phyloP scores from a whole-genome alignment of 2,329 filamentous ascomycete genomes.

The Dactylellina sp. region DNA sequence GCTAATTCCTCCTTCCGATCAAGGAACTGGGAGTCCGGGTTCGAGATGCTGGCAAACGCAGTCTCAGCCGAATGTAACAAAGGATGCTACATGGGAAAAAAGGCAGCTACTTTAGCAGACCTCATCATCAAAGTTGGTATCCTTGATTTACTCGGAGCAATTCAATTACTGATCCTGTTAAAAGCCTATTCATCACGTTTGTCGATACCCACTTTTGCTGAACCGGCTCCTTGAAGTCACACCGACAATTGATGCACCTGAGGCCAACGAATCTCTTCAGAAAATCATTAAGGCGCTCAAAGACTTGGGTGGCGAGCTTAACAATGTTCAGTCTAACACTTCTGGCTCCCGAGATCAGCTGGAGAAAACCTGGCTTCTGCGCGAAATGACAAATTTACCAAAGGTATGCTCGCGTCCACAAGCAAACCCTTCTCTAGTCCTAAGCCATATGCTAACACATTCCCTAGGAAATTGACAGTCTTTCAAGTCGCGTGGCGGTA shows the following conservation, averaged over 20 bases:
- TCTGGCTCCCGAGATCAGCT: slow-evolving; percentile 43
- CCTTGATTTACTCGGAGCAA: background rate
- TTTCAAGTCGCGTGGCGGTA: slow-evolving; percentile 39
- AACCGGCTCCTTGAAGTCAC: slow-evolving; percentile 47
- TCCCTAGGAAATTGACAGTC: slow-evolving; percentile 42
- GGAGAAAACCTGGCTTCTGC: slow-evolving; percentile 51
- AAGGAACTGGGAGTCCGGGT: slow-evolving; percentile 51
- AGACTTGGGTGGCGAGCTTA: slow-evolving; percentile 48
- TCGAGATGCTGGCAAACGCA: slow-evolving; percentile 55
- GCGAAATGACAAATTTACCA: slow-evolving; percentile 49
- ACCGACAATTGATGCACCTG: slow-evolving; percentile 49
- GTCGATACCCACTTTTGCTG: slow-evolving; percentile 50
- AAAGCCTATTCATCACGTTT: slow-evolving; percentile 53
- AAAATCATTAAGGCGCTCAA: slow-evolving; percentile 48
- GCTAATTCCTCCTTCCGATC: slow-evolving; percentile 25
- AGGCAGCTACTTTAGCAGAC: slow-evolving; percentile 47
- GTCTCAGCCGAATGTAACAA: slow-evolving; percentile 52
- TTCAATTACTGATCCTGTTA: background rate
- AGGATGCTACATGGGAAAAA: slow-evolving; percentile 49
- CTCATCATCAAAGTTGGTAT: slow-evolving; percentile 50
- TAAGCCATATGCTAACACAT: background rate
- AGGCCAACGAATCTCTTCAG: slow-evolving; percentile 50
- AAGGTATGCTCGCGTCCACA: slow-evolving; percentile 17
- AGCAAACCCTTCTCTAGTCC: background rate
- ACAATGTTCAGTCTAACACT: slow-evolving; percentile 46